Conservation (phyloP, 202 grass and related monocot genomes). For the Hordeum pubiflorum region DNA sequence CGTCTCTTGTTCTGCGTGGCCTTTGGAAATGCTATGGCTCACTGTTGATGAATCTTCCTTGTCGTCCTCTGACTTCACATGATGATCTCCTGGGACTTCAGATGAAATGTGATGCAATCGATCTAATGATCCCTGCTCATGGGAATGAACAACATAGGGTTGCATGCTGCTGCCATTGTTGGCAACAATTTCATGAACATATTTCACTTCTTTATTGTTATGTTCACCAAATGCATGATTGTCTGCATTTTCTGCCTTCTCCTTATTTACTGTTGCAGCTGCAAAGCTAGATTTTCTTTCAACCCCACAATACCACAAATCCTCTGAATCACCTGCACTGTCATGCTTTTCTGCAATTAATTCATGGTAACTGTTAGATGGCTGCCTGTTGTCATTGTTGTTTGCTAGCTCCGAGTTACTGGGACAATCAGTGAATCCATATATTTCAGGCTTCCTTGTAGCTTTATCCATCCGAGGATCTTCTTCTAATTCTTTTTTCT, state of each 20-base stretch:
- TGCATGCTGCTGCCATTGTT: background rate
- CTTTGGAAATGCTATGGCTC: background rate
- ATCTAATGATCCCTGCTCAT: slow-evolving; percentile 2
- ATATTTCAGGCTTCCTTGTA: background rate
- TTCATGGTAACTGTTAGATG: slow-evolving; percentile 13
- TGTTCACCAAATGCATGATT: background rate
- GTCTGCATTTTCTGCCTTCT: background rate
- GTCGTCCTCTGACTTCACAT: slow-evolving; percentile 6
- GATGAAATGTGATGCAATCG: slow-evolving; percentile 1
- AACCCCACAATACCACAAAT: slow-evolving; percentile 1
- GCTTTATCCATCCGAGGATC: slow-evolving; percentile 19
- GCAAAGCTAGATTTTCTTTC: slow-evolving; percentile 20
- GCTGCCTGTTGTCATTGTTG: background rate
- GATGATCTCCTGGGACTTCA: background rate
- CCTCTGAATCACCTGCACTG: background rate
- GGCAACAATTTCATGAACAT: background rate
- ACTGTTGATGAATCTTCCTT: slow-evolving; percentile 9
- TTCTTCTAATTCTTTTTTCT: background rate
- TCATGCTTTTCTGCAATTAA: background rate
- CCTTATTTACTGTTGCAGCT: background rate
- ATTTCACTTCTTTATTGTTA: background rate
- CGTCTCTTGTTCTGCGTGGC: background rate
- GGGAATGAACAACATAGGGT: background rate
- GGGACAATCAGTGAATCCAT: slow-evolving; percentile 2
- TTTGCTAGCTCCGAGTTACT: background rate